phyloP scores from a whole-genome alignment of 306 rosid genomes.

The Quercus variabilis region DNA sequence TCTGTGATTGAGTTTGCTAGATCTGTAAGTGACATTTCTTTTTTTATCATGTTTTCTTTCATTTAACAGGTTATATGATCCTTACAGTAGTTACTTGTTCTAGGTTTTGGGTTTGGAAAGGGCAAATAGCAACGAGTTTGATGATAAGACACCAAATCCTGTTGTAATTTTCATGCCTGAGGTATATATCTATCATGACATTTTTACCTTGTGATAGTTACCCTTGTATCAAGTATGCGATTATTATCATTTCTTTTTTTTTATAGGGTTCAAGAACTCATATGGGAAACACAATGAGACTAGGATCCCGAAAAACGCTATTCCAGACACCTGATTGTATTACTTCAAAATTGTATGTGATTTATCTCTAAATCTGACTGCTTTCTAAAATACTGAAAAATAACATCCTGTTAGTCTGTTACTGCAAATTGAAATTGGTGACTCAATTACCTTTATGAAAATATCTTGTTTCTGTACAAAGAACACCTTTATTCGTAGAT shows the following conservation, averaged over 20 bases:
- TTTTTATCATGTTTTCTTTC: slow-evolving; percentile 15
- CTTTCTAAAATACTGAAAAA: neutral
- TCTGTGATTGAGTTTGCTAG: slow-evolving; percentile 92
- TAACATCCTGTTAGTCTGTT: neutral
- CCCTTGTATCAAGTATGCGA: neutral
- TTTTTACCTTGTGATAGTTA: neutral
- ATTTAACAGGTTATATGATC: neutral
- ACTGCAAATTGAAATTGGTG: too few species aligned
- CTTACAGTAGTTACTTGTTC: slow-evolving; percentile 25
- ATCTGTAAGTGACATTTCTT: slow-evolving; percentile 59
- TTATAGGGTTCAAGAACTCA: slow-evolving; percentile 90
- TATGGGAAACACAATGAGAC: slow-evolving; percentile 98
- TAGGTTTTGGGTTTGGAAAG: slow-evolving; percentile 88
- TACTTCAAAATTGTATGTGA: slow-evolving; percentile 86
- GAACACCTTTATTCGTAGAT: too few species aligned
- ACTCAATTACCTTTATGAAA: neutral
- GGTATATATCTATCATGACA: slow-evolving; percentile 39
- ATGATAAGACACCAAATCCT: slow-evolving; percentile 68
- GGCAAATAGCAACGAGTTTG: slow-evolving; percentile 86
- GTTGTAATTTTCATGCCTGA: slow-evolving; percentile 99
- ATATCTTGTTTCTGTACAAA: neutral
- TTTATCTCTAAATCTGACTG: slow-evolving; percentile 23
- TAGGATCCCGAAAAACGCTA: slow-evolving; percentile 91
- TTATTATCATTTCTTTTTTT: neutral
- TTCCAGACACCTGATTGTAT: slow-evolving; percentile 69